Conservation (phyloP, 148 eudicot genomes). For the Pouteria glomerata region DNA sequence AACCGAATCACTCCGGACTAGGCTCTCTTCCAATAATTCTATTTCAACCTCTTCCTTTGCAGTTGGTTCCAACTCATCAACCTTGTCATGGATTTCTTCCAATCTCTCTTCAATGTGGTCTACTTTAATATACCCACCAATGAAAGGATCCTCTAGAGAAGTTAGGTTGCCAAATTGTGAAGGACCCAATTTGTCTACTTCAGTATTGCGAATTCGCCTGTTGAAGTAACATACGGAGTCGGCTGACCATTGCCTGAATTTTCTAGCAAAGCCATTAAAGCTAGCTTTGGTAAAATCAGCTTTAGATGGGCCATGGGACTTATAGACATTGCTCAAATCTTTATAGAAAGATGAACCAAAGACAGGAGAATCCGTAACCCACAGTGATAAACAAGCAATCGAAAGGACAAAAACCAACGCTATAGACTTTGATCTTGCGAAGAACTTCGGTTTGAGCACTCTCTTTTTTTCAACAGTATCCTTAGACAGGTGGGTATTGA, state of each 20-base stretch:
- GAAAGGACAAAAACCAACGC: constrained; percentile 40
- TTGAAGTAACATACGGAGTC: constrained; percentile 30
- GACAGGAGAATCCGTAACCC: constrained; percentile 22
- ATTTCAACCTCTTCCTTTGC: constrained; percentile 13
- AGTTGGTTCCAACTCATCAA: constrained; percentile 7
- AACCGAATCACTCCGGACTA: not conserved
- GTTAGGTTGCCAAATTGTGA: constrained; percentile 44
- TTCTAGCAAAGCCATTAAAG: constrained; percentile 22
- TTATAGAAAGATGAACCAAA: constrained; percentile 14
- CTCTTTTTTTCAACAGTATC: constrained; percentile 20
- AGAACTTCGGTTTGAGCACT: constrained; percentile 18
- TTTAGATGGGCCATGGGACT: constrained; percentile 23
- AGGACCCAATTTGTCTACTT: constrained; percentile 25
- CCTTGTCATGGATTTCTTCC: constrained; percentile 9
- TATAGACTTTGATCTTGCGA: constrained; percentile 30
- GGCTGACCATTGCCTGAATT: constrained; percentile 34
- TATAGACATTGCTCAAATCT: constrained; percentile 29
- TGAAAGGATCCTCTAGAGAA: constrained; percentile 26
- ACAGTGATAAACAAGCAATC: constrained; percentile 35
- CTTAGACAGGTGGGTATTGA: constrained; percentile 10
- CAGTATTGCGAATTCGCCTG: constrained; percentile 20
- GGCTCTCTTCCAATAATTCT: constrained; percentile 13
- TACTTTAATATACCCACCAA: constrained; percentile 17
- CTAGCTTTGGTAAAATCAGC: constrained; percentile 29
- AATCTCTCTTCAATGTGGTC: not conserved